These are phyloP conservation scores for Candida loeiensis DNA, from an alignment of 805 yeast genomes.

Conservation along the genomic window DNA sequence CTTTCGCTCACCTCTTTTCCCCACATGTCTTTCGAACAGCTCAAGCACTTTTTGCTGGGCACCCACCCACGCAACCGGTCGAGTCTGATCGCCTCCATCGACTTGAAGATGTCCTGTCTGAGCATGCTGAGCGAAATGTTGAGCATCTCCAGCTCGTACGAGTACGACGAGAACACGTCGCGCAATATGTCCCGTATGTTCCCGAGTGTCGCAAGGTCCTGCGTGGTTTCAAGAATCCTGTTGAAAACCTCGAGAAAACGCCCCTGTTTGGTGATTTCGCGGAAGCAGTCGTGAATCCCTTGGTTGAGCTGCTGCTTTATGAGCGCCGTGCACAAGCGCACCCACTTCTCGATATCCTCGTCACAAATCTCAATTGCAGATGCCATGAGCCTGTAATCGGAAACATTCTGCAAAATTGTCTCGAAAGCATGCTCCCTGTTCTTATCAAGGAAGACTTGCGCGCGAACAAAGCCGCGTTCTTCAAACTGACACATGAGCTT, in stretches of 20 bases:
- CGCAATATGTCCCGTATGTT: slow-evolving; percentile 51
- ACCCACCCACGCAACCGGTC: slow-evolving; percentile 61
- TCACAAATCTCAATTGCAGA: slow-evolving; percentile 32
- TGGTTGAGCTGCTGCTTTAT: slow-evolving; percentile 18
- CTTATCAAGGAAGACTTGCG: slow-evolving; percentile 18
- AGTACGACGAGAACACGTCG: slow-evolving; percentile 62
- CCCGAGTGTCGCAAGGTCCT: slow-evolving; percentile 47
- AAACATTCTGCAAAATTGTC: slow-evolving; percentile 1
- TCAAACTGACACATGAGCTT: slow-evolving; percentile 6
- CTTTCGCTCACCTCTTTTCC: slow-evolving; percentile 50
- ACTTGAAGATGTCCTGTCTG: slow-evolving; percentile 51
- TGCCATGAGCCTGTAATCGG: slow-evolving; percentile 6
- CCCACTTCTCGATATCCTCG: neutral
- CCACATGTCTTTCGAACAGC: slow-evolving; percentile 73
- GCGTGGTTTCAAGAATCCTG: slow-evolving; percentile 47
- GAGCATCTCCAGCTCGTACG: slow-evolving; percentile 59
- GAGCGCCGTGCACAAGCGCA: slow-evolving; percentile 9
- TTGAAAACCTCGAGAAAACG: slow-evolving; percentile 52
- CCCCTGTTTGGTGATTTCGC: slow-evolving; percentile 20
- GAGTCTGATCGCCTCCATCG: slow-evolving; percentile 40
- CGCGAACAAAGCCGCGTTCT: neutral
- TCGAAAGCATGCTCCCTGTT: neutral
- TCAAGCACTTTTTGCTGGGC: slow-evolving; percentile 56
- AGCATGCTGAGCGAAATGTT: slow-evolving; percentile 50
- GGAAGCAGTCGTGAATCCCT: slow-evolving; percentile 32